Base-by-base conservation (phyloP, 805 yeast genomes). In the Wickerhamiella australiensis region DNA sequence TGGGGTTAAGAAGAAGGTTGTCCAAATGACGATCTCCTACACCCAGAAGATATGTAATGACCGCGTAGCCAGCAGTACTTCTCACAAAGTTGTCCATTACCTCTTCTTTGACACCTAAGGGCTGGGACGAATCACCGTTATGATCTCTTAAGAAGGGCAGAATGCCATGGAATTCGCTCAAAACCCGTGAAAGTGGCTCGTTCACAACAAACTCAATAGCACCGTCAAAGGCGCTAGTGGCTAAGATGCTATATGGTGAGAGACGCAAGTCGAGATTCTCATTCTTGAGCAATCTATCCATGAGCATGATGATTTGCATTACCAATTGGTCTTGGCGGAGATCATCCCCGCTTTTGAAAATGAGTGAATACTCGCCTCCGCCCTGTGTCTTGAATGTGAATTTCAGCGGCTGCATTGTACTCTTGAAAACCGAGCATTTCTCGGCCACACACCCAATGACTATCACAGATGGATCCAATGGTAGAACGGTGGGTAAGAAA, bases 21-120 rank as follows among this genome's bases (percentile, higher is more conserved):
- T 92, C 99, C 54, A 92, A 70, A 68, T 92, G 99, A 51, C 99
- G 75, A 66, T 92, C 99, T 13, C 99, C 99, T 7, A 92, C 96
- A 5, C 98, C 99, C 12, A 92, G 67, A 7, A 92, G 68, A 59
- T 92, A 92, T 0, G 98, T 92, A 21, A 92, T 84, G 1, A 92
- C 97, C 69, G 96, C 92, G 61, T 92, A 92, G 0, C 98, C 99
- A 21, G 99, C 96, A 62, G 96, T 86, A 2, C 96, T 85, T 56
- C 88, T 78, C 5, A 92, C 90, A 66, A 85, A 92, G 56, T 84
- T 90, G 58, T 92, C 97, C 95, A 92, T 85, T 0, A 80, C 85
- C 56, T 75, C 76, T 0, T 78, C 65, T 9, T 73, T 68, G 1
- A 84, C 69, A 1, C 73, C 73, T 18, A 66, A 56, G 2, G 67